phyloP scores from a whole-genome alignment of 192 early-diverging fungal species.

The Lobosporangium transversale region DNA sequence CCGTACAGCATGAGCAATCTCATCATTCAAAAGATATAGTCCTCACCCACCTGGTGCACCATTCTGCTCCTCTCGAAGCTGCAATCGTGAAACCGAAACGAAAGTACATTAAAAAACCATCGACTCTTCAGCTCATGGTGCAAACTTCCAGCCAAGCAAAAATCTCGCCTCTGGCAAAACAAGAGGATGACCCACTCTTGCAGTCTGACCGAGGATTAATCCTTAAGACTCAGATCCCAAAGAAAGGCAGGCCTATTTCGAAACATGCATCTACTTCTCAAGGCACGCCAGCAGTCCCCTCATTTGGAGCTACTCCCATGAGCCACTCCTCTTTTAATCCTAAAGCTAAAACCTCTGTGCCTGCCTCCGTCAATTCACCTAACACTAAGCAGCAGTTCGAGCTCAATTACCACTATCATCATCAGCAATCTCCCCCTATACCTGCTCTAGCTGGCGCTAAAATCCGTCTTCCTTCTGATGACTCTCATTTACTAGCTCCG shows the following conservation, averaged over 20 bases:
- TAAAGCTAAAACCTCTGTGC: constrained; percentile 5
- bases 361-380: background rate
- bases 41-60: background rate
- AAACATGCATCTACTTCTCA: constrained; percentile 20
- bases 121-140: background rate
- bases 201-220: constrained; percentile 45
- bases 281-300: constrained; percentile 33
- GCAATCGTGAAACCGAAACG: constrained; percentile 17
- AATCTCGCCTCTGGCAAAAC: background rate
- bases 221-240: constrained; percentile 49
- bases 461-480: background rate
- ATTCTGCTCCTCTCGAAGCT: constrained; percentile 4
- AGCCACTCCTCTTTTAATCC: constrained; percentile 26
- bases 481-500: background rate
- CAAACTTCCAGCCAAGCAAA: background rate
- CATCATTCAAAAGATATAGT: background rate
- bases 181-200: constrained; percentile 8
- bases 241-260: constrained; percentile 45
- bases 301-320: constrained; percentile 22
- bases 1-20: background rate
- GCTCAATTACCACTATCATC: too few relatives aligned
- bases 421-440: background rate
- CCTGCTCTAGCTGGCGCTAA: background rate
- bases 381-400: background rate
- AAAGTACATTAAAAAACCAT: constrained; percentile 32